Percentiles rank a stretch among this genome's conserved stretches.
Evolutionary conservation across 75 land plant genomes (phyloP).

Genomic region (Pinus taeda): DNA sequence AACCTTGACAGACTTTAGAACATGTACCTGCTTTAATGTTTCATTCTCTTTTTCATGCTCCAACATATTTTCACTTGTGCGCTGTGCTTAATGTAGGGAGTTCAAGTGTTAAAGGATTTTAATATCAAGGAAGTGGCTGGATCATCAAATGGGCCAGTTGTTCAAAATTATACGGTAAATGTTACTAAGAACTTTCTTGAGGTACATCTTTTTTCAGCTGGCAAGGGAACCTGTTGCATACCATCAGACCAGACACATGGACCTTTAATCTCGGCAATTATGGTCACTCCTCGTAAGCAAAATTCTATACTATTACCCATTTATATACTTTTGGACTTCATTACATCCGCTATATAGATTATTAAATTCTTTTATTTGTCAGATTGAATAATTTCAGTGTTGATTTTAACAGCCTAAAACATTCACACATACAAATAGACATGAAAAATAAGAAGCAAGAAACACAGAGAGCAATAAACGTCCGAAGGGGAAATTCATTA

Average conservation of each 20-base stretch:
- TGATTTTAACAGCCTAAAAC: too few species aligned
- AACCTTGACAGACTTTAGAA: not conserved
- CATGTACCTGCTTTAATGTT: not conserved
- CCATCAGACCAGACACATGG: slow-evolving; percentile 63
- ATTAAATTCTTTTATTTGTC: not conserved
- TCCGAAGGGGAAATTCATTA: too few species aligned
- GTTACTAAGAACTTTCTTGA: slow-evolving; percentile 53
- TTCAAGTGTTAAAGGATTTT: slow-evolving; percentile 45
- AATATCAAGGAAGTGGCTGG: slow-evolving; percentile 54
- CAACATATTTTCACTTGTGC: not conserved
- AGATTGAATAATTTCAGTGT: not conserved
- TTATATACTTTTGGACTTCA: not conserved
- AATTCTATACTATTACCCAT: not conserved
- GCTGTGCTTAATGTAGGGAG: slow-evolving; percentile 29
- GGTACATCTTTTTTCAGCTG: slow-evolving; percentile 67
- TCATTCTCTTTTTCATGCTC: not conserved
- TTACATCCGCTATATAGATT: not conserved
- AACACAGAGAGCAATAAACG: too few species aligned
- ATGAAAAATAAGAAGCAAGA: too few species aligned
- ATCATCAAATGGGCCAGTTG: slow-evolving; percentile 27
- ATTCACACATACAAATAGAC: too few species aligned
- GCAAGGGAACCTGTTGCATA: slow-evolving; percentile 67
- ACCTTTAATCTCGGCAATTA: slow-evolving; percentile 77
- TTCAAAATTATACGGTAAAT: slow-evolving; percentile 17
- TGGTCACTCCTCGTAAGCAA: slow-evolving; percentile 25